These are phyloP conservation scores for Globisporangium sylvaticum DNA, from an alignment of 352 stramenopile genomes.

Conservation along the genomic window DNA sequence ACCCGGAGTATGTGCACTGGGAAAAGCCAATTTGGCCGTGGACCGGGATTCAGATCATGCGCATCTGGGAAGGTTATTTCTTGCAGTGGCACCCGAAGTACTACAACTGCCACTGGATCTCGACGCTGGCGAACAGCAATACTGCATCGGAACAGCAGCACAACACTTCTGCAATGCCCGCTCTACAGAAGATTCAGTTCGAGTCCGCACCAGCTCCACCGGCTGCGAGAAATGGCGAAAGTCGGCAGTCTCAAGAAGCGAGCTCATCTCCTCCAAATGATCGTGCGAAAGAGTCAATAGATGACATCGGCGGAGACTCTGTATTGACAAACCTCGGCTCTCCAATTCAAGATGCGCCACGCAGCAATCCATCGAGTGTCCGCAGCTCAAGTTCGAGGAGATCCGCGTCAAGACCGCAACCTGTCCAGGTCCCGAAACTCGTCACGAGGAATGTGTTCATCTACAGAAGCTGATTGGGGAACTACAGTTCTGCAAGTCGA, in stretches of 20 bases:
- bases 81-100: conserved; percentile 86
- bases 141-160: conserved; percentile 10
- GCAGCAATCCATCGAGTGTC: conserved; percentile 11
- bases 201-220: neutral
- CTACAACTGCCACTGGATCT: conserved; percentile 71
- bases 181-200: conserved; percentile 13
- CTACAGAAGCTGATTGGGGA: conserved; percentile 14
- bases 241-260: neutral
- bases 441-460: conserved; percentile 20
- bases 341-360: conserved; percentile 1
- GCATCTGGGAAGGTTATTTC: conserved; percentile 80
- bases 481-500: neutral
- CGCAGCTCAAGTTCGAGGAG: conserved; percentile 7
- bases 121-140: conserved; percentile 34
- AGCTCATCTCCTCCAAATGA: neutral
- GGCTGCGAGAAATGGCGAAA: neutral
- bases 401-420: conserved; percentile 8
- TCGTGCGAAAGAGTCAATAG: conserved; percentile 6
- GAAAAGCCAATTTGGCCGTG: conserved; percentile 75
- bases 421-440: conserved; percentile 12
- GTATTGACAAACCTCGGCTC: neutral
- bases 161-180: neutral
- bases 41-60: conserved; percentile 76
- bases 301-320: neutral
- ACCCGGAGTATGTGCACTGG: conserved; percentile 40